Percentiles rank a stretch among this genome's conserved stretches.
These are phyloP conservation scores for Saksenaea vasiformis DNA, from an alignment of 371 early-diverging fungal genomes.

Conservation along the genomic window DNA sequence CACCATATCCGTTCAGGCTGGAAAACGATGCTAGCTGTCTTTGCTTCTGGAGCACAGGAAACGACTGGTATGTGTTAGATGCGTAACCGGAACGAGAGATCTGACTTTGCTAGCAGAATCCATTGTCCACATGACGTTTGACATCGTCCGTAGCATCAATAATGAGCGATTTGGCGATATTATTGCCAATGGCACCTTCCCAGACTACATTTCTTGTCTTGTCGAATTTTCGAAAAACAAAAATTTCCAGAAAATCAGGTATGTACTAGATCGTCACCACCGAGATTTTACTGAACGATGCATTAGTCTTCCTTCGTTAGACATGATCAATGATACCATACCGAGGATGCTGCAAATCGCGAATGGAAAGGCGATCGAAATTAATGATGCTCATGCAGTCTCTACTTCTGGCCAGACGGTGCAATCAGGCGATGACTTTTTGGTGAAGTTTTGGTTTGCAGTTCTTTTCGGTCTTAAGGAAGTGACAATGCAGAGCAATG, in stretches of 20 bases:
- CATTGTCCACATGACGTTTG: slow-evolving; percentile 67
- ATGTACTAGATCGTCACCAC: background rate
- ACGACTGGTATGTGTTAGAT: slow-evolving; percentile 41
- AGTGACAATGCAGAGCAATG: slow-evolving; percentile 86
- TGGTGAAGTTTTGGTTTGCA: slow-evolving; percentile 79
- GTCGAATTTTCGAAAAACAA: slow-evolving; percentile 74
- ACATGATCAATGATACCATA: slow-evolving; percentile 55
- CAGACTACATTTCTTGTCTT: slow-evolving; percentile 80
- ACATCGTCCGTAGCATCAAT: slow-evolving; percentile 63
- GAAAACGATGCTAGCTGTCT: slow-evolving; percentile 87
- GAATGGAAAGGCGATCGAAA: slow-evolving; percentile 40
- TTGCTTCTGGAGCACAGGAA: slow-evolving; percentile 80
- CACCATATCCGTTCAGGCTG: slow-evolving; percentile 86
- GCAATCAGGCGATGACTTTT: slow-evolving; percentile 46
- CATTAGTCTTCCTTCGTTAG: slow-evolving; percentile 53
- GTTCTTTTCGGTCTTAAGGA: slow-evolving; percentile 83
- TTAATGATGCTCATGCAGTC: slow-evolving; percentile 36
- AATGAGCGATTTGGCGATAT: slow-evolving; percentile 72
- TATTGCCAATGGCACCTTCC: slow-evolving; percentile 69
- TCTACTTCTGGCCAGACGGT: slow-evolving; percentile 22
- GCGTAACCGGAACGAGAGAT: background rate
- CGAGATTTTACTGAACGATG: background rate
- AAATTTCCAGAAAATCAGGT: slow-evolving; percentile 56
- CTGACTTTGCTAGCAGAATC: slow-evolving; percentile 38
- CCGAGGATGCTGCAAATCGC: slow-evolving; percentile 51